Conservation (phyloP, 2,329 filamentous ascomycete species). For the Biscogniauxia sp. region DNA sequence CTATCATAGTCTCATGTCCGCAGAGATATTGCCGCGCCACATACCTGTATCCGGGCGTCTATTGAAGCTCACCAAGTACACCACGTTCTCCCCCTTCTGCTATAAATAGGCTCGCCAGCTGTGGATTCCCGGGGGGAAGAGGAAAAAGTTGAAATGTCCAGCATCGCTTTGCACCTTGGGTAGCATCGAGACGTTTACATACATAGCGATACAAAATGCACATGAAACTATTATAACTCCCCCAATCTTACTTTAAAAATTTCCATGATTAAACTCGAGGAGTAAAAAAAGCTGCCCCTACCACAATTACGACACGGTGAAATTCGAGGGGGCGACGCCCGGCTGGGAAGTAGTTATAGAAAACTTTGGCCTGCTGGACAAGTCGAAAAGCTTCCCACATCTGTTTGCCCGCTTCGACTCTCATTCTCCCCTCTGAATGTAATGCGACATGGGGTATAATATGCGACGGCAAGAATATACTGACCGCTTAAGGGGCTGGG, state of each 20-base stretch:
- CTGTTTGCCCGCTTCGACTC: neutral
- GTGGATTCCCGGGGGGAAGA: neutral
- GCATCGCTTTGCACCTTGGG: conserved; percentile 10
- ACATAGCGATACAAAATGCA: conserved; percentile 23
- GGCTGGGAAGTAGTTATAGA: neutral
- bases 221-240: conserved; percentile 10
- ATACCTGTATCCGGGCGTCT: too few relatives aligned
- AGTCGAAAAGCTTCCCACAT: conserved; percentile 8
- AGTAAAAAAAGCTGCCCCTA: conserved; percentile 1
- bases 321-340: neutral
- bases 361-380: conserved; percentile 1
- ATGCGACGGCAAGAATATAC: conserved; percentile 9
- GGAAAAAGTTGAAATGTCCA: neutral
- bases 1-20: too few relatives aligned
- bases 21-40: too few relatives aligned
- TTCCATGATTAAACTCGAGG: conserved; percentile 7
- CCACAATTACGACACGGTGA: neutral
- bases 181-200: conserved; percentile 8
- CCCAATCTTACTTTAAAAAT: conserved; percentile 9
- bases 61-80: neutral
- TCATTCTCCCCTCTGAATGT: conserved; percentile 5
- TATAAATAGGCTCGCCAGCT: neutral
- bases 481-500: conserved; percentile 6
- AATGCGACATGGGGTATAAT: conserved; percentile 21
- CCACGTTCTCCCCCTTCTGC: neutral